A percentile compares a stretch with the other conserved stretches of the same genome.
Evolutionary conservation across 257 asterid genomes (phyloP).

Genomic region (Ajuga chamaepitys): DNA sequence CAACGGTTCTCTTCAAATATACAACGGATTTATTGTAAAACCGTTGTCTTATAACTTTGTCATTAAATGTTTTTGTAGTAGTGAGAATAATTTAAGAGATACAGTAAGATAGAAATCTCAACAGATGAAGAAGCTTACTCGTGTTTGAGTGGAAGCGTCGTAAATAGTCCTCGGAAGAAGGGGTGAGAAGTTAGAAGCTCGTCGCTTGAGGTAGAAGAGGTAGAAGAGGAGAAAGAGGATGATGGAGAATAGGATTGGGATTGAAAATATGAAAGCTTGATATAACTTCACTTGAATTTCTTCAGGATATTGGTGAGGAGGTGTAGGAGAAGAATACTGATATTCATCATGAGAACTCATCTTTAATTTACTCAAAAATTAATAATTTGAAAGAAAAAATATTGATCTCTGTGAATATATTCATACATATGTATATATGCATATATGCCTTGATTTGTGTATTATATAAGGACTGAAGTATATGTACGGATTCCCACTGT

Average conservation of each 20-base stretch:
- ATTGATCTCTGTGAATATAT: no score
- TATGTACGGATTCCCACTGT: neutral
- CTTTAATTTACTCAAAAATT: neutral
- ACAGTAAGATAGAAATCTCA: no score
- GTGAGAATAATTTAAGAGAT: no score
- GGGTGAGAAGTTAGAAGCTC: slow-evolving; percentile 26
- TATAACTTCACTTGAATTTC: slow-evolving; percentile 67
- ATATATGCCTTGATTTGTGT: no score
- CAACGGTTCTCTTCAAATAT: no score
- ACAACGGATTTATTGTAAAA: no score
- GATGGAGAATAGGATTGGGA: slow-evolving; percentile 76
- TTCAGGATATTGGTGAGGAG: slow-evolving; percentile 60
- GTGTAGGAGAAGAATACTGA: slow-evolving; percentile 24
- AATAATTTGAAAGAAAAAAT: no score
- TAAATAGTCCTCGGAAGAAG: slow-evolving; percentile 25
- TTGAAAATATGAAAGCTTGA: slow-evolving; percentile 81
- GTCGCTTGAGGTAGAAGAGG: slow-evolving; percentile 77
- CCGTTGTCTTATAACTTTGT: no score
- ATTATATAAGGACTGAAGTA: no score
- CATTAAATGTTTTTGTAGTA: no score
- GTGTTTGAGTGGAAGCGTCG: slow-evolving; percentile 1
- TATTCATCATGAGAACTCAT: slow-evolving; percentile 23
- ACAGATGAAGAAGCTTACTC: slow-evolving; percentile 17
- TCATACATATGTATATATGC: no score
- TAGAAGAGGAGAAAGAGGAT: slow-evolving; percentile 66